Percentiles rank a stretch among this genome's conserved stretches.
phyloP scores from a whole-genome alignment of 75 land plant genomes.

The Sequoiadendron giganteum region DNA sequence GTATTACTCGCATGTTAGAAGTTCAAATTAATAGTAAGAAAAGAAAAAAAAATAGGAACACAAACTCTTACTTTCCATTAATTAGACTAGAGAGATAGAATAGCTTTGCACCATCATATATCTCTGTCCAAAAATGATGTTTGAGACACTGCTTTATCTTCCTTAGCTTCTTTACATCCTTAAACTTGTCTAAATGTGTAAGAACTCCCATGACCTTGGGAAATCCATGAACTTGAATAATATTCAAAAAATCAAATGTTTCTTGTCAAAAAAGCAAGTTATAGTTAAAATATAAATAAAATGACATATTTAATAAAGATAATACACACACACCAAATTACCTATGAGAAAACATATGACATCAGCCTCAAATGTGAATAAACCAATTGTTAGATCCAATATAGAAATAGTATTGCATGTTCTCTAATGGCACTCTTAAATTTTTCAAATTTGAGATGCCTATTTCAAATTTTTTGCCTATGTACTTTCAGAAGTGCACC shows the following conservation, averaged over 20 bases:
- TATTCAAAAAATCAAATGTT: constrained; percentile 97
- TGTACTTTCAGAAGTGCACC: too few relatives aligned
- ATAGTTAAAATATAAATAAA: neutral
- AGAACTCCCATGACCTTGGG: constrained; percentile 99
- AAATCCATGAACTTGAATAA: constrained; percentile 91
- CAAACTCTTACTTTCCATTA: constrained; percentile 84
- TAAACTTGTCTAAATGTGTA: constrained; percentile 90
- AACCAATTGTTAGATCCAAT: neutral
- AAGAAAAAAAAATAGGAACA: neutral
- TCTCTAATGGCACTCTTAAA: too few relatives aligned
- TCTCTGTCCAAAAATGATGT: constrained; percentile 98
- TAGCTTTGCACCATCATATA: constrained; percentile 92
- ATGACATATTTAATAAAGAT: neutral
- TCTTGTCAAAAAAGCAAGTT: constrained; percentile 57
- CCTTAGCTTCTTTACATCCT: constrained; percentile 86
- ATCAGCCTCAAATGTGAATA: neutral
- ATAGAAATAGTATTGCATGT: neutral
- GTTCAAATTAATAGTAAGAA: neutral
- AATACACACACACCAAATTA: neutral
- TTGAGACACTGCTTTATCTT: constrained; percentile 95
- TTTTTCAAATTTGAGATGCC: too few relatives aligned
- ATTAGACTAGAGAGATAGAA: constrained; percentile 96
- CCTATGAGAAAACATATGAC: neutral
- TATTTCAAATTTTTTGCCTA: too few relatives aligned
- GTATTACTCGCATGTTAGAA: neutral